These are phyloP conservation scores for Phytophthora sp. DNA, from an alignment of 352 stramenopile genomes.

Conservation along the genomic window DNA sequence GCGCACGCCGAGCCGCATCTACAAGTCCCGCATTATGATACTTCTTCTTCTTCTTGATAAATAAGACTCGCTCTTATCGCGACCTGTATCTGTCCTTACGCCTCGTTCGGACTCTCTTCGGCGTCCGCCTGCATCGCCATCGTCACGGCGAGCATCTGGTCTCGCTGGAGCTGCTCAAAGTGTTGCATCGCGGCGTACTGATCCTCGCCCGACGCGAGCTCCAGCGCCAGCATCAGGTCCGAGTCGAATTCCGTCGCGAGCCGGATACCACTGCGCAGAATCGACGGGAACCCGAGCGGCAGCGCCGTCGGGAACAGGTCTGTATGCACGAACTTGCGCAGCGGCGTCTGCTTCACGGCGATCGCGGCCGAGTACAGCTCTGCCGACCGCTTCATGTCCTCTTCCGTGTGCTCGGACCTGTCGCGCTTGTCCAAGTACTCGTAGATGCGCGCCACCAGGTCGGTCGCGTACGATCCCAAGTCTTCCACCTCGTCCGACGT, in stretches of 20 bases:
- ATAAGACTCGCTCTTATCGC: conserved; percentile 36
- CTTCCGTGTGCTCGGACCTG: conserved; percentile 43
- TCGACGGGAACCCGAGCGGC: conserved; percentile 54
- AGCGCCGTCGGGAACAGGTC: conserved; percentile 60
- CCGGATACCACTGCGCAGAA: conserved; percentile 41
- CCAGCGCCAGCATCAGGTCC: conserved; percentile 67
- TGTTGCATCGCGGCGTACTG: conserved; percentile 71
- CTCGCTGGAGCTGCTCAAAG: conserved; percentile 60
- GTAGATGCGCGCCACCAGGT: conserved; percentile 79
- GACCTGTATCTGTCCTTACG: conserved; percentile 31
- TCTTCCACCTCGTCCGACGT: conserved; percentile 76
- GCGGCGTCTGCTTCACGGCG: conserved; percentile 50
- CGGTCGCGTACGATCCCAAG: conserved; percentile 76
- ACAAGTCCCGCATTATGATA: conserved; percentile 27
- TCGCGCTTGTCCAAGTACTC: conserved; percentile 80
- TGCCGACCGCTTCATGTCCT: conserved; percentile 52
- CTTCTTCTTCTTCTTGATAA: conserved; percentile 45
- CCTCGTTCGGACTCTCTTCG: conserved; percentile 51
- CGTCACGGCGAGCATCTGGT: conserved; percentile 57
- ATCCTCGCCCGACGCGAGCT: conserved; percentile 66
- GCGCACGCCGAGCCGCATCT: conserved; percentile 3
- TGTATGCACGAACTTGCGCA: conserved; percentile 60
- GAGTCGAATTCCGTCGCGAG: conserved; percentile 58
- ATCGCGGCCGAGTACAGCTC: conserved; percentile 53
- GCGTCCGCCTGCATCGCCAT: conserved; percentile 62